phyloP scores from a whole-genome alignment of 179 eudicot species.

The Silene noctiflora region DNA sequence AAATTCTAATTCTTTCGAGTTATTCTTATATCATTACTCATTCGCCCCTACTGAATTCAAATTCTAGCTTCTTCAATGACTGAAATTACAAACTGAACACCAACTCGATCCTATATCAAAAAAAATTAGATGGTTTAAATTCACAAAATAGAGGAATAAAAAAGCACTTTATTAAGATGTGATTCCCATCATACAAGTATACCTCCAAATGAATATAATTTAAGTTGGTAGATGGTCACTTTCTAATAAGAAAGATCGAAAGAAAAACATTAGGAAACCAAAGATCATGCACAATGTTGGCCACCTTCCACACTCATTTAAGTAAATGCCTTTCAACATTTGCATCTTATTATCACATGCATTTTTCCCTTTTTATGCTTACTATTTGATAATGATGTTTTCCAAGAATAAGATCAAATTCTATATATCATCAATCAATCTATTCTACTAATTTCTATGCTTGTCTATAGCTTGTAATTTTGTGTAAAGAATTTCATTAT shows the following conservation, averaged over 20 bases:
- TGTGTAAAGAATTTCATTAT: neutral
- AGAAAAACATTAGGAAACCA: neutral
- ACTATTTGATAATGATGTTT: neutral
- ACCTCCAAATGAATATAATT: neutral
- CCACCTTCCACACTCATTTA: neutral
- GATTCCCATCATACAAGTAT: neutral
- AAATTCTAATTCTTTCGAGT: too few relatives aligned
- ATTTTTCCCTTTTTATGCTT: neutral
- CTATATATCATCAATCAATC: neutral
- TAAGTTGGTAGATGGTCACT: neutral
- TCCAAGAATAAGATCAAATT: neutral
- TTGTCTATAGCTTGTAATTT: neutral
- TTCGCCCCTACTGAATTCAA: too few relatives aligned
- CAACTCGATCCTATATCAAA: too few relatives aligned
- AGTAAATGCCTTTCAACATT: neutral
- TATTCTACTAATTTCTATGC: neutral
- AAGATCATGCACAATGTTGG: slow-evolving; percentile 12
- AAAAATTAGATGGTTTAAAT: too few relatives aligned
- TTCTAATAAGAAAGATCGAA: neutral
- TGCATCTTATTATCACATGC: slow-evolving; percentile 10
- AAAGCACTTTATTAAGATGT: neutral
- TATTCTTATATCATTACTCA: too few relatives aligned
- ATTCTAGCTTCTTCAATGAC: too few relatives aligned
- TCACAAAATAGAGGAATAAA: neutral
- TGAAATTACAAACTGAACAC: too few relatives aligned